These are phyloP conservation scores for Magnusiomyces suaveolens DNA, from an alignment of 1,139 yeast genomes.

Conservation along the genomic window DNA sequence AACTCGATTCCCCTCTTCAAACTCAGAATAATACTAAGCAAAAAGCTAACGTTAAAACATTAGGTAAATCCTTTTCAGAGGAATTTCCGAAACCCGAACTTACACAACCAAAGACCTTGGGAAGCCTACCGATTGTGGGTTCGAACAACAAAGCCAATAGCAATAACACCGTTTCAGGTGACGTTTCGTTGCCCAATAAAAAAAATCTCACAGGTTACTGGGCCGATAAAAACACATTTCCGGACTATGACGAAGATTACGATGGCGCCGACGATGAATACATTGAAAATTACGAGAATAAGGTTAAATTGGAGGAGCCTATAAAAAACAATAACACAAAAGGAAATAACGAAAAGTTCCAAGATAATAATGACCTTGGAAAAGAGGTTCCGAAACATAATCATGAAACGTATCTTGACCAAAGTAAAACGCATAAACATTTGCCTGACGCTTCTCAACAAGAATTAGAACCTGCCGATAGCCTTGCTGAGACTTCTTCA, in stretches of 20 bases:
- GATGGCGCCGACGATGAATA: not conserved
- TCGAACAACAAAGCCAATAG: not conserved
- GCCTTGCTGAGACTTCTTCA: not conserved
- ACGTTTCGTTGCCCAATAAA: not conserved
- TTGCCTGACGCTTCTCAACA: not conserved
- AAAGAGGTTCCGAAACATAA: not conserved
- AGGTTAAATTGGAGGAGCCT: not conserved
- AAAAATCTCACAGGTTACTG: not conserved
- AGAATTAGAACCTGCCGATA: not conserved
- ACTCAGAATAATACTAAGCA: not conserved
- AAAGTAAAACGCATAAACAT: not conserved
- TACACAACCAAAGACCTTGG: not conserved
- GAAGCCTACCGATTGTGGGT: not conserved
- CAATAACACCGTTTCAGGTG: not conserved
- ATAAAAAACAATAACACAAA: no score
- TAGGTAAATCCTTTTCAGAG: conserved; percentile 2
- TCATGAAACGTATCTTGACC: no score
- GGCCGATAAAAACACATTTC: not conserved
- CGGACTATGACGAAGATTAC: not conserved
- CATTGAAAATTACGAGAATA: not conserved
- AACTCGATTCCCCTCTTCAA: not conserved
- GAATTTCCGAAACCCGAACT: conserved; percentile 1
- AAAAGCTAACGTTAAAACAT: not conserved
- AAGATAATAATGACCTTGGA: not conserved
- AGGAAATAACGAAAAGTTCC: not conserved